Conservation (phyloP, 805 yeast species). For the Tetrapisispora pingtungensis region DNA sequence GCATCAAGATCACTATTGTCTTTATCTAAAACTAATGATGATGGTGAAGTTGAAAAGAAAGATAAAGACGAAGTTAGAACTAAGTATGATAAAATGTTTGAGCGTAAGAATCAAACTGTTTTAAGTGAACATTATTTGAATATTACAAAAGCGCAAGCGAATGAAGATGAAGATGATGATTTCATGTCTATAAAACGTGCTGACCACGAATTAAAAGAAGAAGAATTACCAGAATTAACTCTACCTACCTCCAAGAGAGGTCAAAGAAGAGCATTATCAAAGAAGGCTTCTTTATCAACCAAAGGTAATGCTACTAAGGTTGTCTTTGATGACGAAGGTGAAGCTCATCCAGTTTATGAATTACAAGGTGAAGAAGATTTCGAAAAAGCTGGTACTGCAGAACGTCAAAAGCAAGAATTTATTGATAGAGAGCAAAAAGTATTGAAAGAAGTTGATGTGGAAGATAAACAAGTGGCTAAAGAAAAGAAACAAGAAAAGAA, state of each 20-base stretch:
- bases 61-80: constrained; percentile 49
- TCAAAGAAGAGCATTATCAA: constrained; percentile 76
- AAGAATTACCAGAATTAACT: constrained; percentile 50
- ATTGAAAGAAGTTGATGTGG: constrained; percentile 64
- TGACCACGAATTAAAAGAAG: constrained; percentile 61
- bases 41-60: constrained; percentile 43
- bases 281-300: constrained; percentile 54
- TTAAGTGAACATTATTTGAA: constrained; percentile 80
- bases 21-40: constrained; percentile 47
- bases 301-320: constrained; percentile 69
- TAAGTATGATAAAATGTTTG: constrained; percentile 91
- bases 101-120: constrained; percentile 85
- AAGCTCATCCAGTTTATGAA: constrained; percentile 84
- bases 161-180: constrained; percentile 50
- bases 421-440: constrained; percentile 53
- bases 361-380: constrained; percentile 85
- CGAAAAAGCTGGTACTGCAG: constrained; percentile 57
- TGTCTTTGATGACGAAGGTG: constrained; percentile 89
- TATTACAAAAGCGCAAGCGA: constrained; percentile 43
- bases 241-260: constrained; percentile 74
- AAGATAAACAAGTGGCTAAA: constrained; percentile 68
- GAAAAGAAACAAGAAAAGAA: constrained; percentile 80
- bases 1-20: constrained; percentile 60
- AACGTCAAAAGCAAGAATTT: constrained; percentile 55
- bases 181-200: constrained; percentile 72